Conservation (phyloP, 2,329 filamentous ascomycete genomes). For the Bertia moriformis region DNA sequence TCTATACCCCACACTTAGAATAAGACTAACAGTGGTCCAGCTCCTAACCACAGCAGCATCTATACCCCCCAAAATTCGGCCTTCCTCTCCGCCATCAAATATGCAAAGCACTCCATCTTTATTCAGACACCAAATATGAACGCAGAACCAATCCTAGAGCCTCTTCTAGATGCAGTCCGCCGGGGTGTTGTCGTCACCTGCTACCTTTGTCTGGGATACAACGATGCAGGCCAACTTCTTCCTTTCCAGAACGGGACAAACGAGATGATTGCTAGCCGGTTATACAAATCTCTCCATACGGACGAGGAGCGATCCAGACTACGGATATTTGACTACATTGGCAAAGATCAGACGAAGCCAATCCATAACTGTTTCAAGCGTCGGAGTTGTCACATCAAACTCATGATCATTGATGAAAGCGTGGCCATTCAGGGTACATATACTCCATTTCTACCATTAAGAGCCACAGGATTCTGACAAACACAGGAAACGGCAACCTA, state of each 20-base stretch:
- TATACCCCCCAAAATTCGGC: constrained; percentile 44
- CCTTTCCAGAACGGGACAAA: constrained; percentile 47
- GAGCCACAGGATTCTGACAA: not conserved
- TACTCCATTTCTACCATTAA: not conserved
- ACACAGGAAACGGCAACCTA: constrained; percentile 44
- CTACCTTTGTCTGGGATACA: constrained; percentile 48
- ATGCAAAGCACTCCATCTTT: constrained; percentile 35
- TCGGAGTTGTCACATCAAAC: constrained; percentile 36
- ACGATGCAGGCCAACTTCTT: constrained; percentile 44
- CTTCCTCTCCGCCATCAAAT: constrained; percentile 37
- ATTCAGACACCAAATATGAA: constrained; percentile 50
- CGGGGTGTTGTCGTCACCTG: constrained; percentile 36
- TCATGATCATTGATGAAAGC: constrained; percentile 42
- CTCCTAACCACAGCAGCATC: constrained; percentile 31
- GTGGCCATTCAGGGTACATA: constrained; percentile 27
- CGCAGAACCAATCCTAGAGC: constrained; percentile 34
- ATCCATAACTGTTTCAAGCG: constrained; percentile 43
- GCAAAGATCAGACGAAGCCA: constrained; percentile 38
- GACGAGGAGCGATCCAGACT: constrained; percentile 25
- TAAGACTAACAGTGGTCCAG: not conserved
- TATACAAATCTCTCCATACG: constrained; percentile 28
- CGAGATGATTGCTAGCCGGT: constrained; percentile 37
- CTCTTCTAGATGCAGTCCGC: constrained; percentile 31
- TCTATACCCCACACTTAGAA: not conserved
- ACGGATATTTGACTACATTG: constrained; percentile 39